Evolutionary conservation across 192 early-diverging fungal species (phyloP), one percentile per base, ranked within the genome.

Genomic region (Podila minutissima): DNA sequence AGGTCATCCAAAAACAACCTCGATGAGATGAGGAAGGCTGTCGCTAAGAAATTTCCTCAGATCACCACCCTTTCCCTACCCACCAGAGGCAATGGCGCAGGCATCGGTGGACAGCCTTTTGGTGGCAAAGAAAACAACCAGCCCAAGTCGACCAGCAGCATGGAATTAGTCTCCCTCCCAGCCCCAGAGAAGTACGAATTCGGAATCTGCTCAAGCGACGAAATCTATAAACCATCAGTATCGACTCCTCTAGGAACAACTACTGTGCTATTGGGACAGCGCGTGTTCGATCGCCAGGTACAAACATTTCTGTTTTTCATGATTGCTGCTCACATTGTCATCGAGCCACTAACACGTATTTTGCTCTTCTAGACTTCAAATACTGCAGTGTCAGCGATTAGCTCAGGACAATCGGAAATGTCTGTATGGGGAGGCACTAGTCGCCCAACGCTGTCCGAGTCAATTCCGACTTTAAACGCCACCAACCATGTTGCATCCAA

Each of bases 1-100:
- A 55, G 57, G 67, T 67, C 48, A 41, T 64, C 76, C 22, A 68
- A 63, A 22, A 81, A 73, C 62, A 81, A 81, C 51, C 71, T 81
- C 17, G 62, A 69, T 0, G 77, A 81, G 48, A 81, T 81, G 77
- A 53, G 66, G 24, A 59, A 31, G 12, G 53, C 55, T 6, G 66
- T 81, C 29, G 70, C 77, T 13, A 58, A 64, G 37, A 81, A 73
- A 58, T 73, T 81, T 35, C 77, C 77, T 7, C 26, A 24, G 31
- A 72, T 81, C 41, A 46, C 11, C 41, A 13, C 69, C 71, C 35
- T 68, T 51, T 60, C 66, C 73, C 11, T 53, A 58, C 32, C 32
- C 53, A 24, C 53, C 58, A 19, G 3, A 13, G 4, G 41, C 41
- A 46, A 20, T 33, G 59, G 53, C 38, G 29, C 15, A 1, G 41